Percentiles rank a stretch among this genome's conserved stretches.
Evolutionary conservation across 73 alveolate genomes (phyloP).

Genomic region (Effrenium voratum): DNA sequence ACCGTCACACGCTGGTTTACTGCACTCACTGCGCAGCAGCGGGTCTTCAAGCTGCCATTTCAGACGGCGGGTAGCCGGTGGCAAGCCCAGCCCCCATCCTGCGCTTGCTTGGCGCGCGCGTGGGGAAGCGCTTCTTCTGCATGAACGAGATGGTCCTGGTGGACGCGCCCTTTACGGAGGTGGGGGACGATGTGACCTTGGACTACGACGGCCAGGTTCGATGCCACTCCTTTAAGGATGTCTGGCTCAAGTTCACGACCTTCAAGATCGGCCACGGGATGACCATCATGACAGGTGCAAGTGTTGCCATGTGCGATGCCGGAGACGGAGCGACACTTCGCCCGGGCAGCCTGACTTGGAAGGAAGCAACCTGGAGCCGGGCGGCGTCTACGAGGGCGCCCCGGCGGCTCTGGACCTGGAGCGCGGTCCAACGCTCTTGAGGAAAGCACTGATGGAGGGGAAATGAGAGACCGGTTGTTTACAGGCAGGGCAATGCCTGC

Average conservation of each 20-base stretch:
- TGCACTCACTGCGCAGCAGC: neutral
- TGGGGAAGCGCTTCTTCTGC: constrained; percentile 48
- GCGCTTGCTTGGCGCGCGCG: constrained; percentile 32
- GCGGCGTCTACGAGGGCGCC: neutral
- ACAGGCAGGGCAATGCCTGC: too few species aligned
- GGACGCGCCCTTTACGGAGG: constrained; percentile 21
- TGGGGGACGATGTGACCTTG: constrained; percentile 5
- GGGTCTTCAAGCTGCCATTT: constrained; percentile 28
- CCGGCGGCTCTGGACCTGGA: neutral
- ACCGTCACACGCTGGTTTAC: constrained; percentile 27
- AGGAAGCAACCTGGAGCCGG: constrained; percentile 19
- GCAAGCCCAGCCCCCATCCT: constrained; percentile 43
- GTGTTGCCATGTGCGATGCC: constrained; percentile 36
- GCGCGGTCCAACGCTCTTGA: constrained; percentile 13
- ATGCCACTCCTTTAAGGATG: constrained; percentile 10
- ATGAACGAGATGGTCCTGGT: constrained; percentile 32
- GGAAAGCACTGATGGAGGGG: too few species aligned
- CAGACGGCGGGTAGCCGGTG: constrained; percentile 40
- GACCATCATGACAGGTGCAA: constrained; percentile 47
- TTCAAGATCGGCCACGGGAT: neutral
- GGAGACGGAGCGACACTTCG: constrained; percentile 17
- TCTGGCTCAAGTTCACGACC: neutral
- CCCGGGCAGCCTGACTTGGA: neutral
- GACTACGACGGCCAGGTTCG: constrained; percentile 28
- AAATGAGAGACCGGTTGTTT: too few species aligned